Evolutionary conservation across 1,139 yeast species (phyloP).

Genomic region (Pichiaceae sp.): DNA sequence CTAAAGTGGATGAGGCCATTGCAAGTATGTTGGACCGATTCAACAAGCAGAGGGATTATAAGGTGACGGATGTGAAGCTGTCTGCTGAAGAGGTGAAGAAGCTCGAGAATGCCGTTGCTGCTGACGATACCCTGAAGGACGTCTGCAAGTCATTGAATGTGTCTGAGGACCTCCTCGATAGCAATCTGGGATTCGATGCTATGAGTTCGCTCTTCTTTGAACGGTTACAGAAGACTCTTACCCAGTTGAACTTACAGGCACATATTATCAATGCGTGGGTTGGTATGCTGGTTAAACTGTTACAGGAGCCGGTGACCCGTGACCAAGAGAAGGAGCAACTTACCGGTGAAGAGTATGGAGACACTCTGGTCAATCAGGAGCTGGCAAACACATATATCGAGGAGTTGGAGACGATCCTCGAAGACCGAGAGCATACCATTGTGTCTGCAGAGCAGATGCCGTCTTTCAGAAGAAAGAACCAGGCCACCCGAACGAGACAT

Average conservation of each 20-base stretch:
- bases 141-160: neutral
- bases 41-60: conserved; percentile 1
- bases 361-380: conserved; percentile 68
- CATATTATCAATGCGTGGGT: conserved; percentile 48
- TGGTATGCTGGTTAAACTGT: conserved; percentile 33
- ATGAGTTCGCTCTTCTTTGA: conserved; percentile 13
- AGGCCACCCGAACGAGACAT: conserved; percentile 7
- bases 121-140: neutral
- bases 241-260: conserved; percentile 51
- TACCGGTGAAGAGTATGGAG: conserved; percentile 73
- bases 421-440: conserved; percentile 44
- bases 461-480: conserved; percentile 6
- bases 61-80: neutral
- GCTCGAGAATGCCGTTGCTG: neutral
- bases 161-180: neutral
- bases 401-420: conserved; percentile 45
- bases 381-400: conserved; percentile 57
- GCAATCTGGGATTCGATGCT: conserved; percentile 1
- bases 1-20: conserved; percentile 16
- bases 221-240: conserved; percentile 17
- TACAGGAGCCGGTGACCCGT: conserved; percentile 34
- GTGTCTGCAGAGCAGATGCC: conserved; percentile 27
- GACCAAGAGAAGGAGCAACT: conserved; percentile 26
- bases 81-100: neutral
- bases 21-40: conserved; percentile 10